Percentiles rank a stretch among this genome's conserved stretches.
These are phyloP conservation scores for Dothidotthia symphoricarpi DNA, from an alignment of 2,329 filamentous ascomycete species.

Conservation along the genomic window DNA sequence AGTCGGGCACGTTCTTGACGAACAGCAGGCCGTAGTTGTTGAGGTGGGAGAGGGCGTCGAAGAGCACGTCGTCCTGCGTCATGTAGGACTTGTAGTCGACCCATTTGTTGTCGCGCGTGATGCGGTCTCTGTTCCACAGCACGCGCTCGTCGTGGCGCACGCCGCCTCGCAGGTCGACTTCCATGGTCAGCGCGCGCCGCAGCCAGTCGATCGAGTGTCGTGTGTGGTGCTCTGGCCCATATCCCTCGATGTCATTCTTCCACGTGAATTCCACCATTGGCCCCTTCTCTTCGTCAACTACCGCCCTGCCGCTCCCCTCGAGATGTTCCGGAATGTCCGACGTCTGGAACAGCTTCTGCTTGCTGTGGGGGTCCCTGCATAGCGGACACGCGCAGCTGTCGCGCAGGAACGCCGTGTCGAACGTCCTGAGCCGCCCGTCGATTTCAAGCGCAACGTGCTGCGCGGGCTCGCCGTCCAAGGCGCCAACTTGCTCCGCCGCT, in stretches of 20 bases:
- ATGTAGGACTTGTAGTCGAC: conserved; percentile 74
- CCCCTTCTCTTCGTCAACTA: conserved; percentile 41
- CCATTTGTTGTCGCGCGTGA: conserved; percentile 53
- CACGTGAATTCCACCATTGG: conserved; percentile 59
- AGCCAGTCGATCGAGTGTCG: conserved; percentile 38
- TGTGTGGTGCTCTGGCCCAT: conserved; percentile 45
- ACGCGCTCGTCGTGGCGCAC: conserved; percentile 42
- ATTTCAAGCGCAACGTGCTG: conserved; percentile 35
- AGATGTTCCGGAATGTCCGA: conserved; percentile 58
- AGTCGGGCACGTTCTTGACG: conserved; percentile 69
- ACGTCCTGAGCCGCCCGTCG: conserved; percentile 29
- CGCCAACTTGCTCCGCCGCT: conserved; percentile 4
- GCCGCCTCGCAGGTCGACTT: conserved; percentile 30
- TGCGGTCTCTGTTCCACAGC: conserved; percentile 49
- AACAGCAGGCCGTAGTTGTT: conserved; percentile 71
- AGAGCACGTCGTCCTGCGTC: conserved; percentile 56
- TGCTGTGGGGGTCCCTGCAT: conserved; percentile 59
- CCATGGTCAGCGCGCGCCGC: conserved; percentile 31
- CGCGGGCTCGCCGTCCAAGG: conserved; percentile 23
- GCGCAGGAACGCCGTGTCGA: conserved; percentile 48
- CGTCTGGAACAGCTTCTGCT: conserved; percentile 64
- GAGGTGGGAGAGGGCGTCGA: conserved; percentile 62
- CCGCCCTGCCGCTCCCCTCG: conserved; percentile 36
- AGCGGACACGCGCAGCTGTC: conserved; percentile 59
- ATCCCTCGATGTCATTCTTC: conserved; percentile 54